Base-by-base conservation (phyloP, 345 rosid genomes). In the Mangifera indica region DNA sequence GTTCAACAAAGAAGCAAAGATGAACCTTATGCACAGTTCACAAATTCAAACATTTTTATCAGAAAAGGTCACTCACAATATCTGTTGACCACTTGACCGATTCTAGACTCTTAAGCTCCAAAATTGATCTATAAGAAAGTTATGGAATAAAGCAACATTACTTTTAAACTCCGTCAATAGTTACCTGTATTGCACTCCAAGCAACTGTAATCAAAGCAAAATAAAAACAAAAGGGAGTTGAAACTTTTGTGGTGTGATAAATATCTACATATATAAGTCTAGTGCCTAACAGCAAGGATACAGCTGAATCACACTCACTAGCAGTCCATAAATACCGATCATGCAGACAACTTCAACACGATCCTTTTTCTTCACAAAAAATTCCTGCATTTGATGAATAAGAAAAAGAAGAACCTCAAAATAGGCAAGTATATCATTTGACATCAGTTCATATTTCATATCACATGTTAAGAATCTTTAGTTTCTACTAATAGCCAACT, bases 351-450 rank as follows among this genome's bases (percentile, higher is more conserved):
- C 82, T 83, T 89, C 91, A 7, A 84, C 62, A 0, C 77, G 84
- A 68, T 84, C 88, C 66, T 67, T 84, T 48, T 80, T 83, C 86
- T 84, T 85, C 6, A 85, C 88, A 59, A 84, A 84, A 59, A 85
- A 84, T 76, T 87, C 91, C 91, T 84, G 88, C 77, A 76, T 34
- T 74, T 71, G 7, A 10, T 11, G 22, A 25, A 68, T 11, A 45
- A 67, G 17, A 8, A 49, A 49, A 45, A 26, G 48, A 70, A 59
- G 55, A 13, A 15, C 48, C 40, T 51, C 26, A 44, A 63, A 46
- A 22, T 5, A 5, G 13, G 17, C 42, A 56, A 66, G 22, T 52
- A 51, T 10, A 29, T n/a, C 5, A 3, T 25, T 49, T 14, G n/a
- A n/a, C n/a, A n/a, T n/a, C n/a, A n/a, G n/a, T n/a, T 46, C 6